These are phyloP conservation scores for Sugiyamaella xylanicola DNA, from an alignment of 1,139 yeast species.

Conservation along the genomic window DNA sequence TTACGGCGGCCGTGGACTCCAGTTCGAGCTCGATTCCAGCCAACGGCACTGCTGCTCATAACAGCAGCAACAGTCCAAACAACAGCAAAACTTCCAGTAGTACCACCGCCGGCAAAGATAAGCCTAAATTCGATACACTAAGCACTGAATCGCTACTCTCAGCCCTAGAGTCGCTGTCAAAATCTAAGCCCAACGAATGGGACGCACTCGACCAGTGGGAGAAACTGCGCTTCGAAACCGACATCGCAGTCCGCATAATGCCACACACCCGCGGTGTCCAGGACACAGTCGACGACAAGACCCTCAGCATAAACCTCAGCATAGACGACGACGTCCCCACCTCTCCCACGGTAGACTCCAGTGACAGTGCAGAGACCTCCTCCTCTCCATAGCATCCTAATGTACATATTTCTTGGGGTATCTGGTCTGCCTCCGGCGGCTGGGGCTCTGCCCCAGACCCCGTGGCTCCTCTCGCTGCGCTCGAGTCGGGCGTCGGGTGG, in stretches of 20 bases:
- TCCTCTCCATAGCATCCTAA: background rate
- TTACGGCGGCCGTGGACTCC: background rate
- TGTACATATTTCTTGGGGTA: background rate
- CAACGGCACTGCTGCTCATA: too few species aligned
- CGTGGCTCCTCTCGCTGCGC: conserved; percentile 3
- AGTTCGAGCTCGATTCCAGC: background rate
- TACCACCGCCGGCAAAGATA: too few species aligned
- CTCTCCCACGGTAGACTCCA: too few species aligned
- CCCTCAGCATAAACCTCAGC: conserved; percentile 4
- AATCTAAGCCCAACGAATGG: conserved; percentile 27
- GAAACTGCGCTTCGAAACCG: conserved; percentile 33
- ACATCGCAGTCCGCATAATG: conserved; percentile 33
- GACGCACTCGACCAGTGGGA: conserved; percentile 37
- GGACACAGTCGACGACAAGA: conserved; percentile 14
- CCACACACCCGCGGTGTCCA: conserved; percentile 34
- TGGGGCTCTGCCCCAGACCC: conserved; percentile 3
- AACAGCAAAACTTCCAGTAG: too few species aligned
- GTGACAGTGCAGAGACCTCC: background rate
- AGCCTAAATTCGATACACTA: background rate
- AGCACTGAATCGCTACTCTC: background rate
- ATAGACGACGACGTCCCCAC: conserved; percentile 4
- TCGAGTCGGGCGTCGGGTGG: background rate
- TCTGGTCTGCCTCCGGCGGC: conserved; percentile 1
- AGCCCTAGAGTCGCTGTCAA: background rate
- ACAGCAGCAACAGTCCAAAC: too few species aligned